These are phyloP conservation scores for Chloris gayana DNA, from an alignment of 176 grass and related monocot genomes.

Conservation along the genomic window DNA sequence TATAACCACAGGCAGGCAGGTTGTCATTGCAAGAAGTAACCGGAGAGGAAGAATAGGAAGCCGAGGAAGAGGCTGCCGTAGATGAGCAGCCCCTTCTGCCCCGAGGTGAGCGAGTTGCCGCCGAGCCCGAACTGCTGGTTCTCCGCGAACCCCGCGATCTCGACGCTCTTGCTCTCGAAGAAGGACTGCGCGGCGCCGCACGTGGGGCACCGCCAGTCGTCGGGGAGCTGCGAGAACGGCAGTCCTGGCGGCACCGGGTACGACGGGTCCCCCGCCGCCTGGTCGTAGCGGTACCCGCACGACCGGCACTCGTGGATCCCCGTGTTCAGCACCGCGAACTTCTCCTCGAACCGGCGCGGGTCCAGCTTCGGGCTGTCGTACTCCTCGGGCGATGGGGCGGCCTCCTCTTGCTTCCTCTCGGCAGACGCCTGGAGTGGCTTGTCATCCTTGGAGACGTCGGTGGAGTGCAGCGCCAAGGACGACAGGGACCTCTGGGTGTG, in stretches of 20 bases:
- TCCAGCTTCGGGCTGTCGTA: slow-evolving; percentile 46
- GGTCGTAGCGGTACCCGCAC: slow-evolving; percentile 85
- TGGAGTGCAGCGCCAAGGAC: slow-evolving; percentile 49
- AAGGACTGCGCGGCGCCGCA: slow-evolving; percentile 83
- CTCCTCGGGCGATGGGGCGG: slow-evolving; percentile 2
- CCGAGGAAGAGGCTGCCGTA: slow-evolving; percentile 70
- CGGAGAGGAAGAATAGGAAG: slow-evolving; percentile 78
- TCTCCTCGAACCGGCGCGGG: slow-evolving; percentile 73
- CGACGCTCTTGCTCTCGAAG: slow-evolving; percentile 92
- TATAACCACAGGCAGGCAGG: background rate
- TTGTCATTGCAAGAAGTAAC: slow-evolving; percentile 87
- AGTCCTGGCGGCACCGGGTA: slow-evolving; percentile 83
- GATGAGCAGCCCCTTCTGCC: slow-evolving; percentile 80
- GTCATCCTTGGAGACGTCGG: slow-evolving; percentile 85
- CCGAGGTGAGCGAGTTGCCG: slow-evolving; percentile 78
- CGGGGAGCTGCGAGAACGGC: slow-evolving; percentile 74
- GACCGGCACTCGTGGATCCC: slow-evolving; percentile 89
- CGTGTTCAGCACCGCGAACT: slow-evolving; percentile 91
- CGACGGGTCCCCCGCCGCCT: slow-evolving; percentile 72
- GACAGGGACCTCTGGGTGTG: slow-evolving; percentile 7
- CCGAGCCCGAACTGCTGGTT: slow-evolving; percentile 95
- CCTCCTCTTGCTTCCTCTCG: slow-evolving; percentile 24
- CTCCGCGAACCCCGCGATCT: slow-evolving; percentile 88
- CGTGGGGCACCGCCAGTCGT: slow-evolving; percentile 88
- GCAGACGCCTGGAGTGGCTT: slow-evolving; percentile 50